Conservation (phyloP, 1,284 basidiomycete species). For the Trametes versicolor region DNA sequence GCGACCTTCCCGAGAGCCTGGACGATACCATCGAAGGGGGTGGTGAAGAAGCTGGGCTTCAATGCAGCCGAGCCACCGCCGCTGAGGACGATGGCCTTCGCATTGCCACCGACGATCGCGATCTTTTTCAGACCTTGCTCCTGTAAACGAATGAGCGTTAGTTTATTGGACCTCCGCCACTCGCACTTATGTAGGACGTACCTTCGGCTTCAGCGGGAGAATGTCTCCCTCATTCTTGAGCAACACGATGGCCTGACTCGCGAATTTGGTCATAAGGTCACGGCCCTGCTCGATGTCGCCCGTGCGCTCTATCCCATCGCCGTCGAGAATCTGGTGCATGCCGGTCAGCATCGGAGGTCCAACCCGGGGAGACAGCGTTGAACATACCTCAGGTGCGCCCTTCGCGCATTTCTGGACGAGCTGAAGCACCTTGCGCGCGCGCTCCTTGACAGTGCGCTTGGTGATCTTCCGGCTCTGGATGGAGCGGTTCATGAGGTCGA, state of each 20-base stretch:
- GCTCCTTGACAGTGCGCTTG: constrained; percentile 70
- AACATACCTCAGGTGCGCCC: constrained; percentile 66
- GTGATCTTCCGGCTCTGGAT: constrained; percentile 73
- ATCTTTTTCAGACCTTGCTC: constrained; percentile 63
- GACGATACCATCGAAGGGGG: constrained; percentile 77
- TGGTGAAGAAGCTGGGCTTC: constrained; percentile 76
- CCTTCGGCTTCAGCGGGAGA: constrained; percentile 65
- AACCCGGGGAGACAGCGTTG: too few relatives aligned
- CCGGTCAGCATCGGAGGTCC: neutral
- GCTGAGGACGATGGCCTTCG: constrained; percentile 71
- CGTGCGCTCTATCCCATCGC: constrained; percentile 71
- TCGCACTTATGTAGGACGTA: neutral
- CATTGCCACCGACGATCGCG: constrained; percentile 82
- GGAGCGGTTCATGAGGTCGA: constrained; percentile 71
- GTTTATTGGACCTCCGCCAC: too few relatives aligned
- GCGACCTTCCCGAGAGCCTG: constrained; percentile 54
- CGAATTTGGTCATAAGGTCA: constrained; percentile 70
- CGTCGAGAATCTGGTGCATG: constrained; percentile 63
- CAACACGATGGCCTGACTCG: constrained; percentile 74
- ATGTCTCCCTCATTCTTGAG: constrained; percentile 74
- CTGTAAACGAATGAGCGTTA: constrained; percentile 21
- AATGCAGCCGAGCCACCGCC: constrained; percentile 83
- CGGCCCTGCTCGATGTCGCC: constrained; percentile 67
- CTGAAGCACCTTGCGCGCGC: constrained; percentile 72
- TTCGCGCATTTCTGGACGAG: constrained; percentile 70